A percentile compares a stretch with the other conserved stretches of the same genome.
Conservation (phyloP, 140 eudicot species). For the Cichorium intybus region DNA sequence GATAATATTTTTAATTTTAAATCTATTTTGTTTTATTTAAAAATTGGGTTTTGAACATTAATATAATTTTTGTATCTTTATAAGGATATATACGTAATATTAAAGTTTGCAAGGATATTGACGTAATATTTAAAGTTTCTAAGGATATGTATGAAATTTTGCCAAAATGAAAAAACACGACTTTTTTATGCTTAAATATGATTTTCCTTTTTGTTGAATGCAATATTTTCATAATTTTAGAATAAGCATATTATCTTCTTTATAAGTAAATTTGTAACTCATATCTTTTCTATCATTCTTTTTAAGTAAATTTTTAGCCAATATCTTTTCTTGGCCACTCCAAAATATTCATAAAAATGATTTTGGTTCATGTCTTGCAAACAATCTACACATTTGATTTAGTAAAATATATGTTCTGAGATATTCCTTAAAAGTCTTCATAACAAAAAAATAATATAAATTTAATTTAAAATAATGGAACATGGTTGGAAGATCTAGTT, state of each 20-base stretch:
- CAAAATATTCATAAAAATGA: not conserved
- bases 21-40: too few species aligned
- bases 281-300: too few species aligned
- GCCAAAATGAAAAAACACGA: too few species aligned
- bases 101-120: too few species aligned
- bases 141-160: too few species aligned
- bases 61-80: too few species aligned
- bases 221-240: not conserved
- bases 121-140: too few species aligned
- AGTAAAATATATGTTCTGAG: too few species aligned
- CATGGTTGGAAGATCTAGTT: not conserved
- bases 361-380: not conserved
- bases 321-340: not conserved
- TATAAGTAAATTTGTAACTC: not conserved
- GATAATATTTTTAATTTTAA: too few species aligned
- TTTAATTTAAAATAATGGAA: not conserved
- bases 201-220: not conserved
- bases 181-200: not conserved
- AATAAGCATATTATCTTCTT: not conserved
- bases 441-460: not conserved
- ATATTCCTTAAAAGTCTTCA: not conserved
- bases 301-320: not conserved
- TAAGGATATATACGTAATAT: too few species aligned
- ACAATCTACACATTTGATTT: not conserved
- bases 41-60: too few species aligned